Conservation (phyloP, 306 rosid genomes). For the Ammopiptanthus mongolicus region DNA sequence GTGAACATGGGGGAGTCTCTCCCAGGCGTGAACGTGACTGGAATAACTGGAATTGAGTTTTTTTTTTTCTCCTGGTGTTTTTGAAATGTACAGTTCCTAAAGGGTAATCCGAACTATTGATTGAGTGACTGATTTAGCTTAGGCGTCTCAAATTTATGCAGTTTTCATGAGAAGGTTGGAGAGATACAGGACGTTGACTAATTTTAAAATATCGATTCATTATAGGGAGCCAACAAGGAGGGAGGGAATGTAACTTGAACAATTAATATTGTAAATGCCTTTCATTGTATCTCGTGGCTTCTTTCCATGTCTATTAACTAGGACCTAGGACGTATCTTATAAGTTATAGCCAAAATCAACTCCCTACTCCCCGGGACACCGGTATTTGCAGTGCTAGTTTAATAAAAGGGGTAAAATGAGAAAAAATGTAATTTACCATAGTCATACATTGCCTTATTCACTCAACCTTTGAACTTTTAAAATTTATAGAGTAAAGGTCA, state of each 20-base stretch:
- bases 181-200: constrained; percentile 48
- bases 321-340: background rate
- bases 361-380: background rate
- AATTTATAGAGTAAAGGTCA: too few relatives aligned
- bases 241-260: constrained; percentile 56
- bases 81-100: constrained; percentile 71
- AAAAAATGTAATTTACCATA: background rate
- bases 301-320: background rate
- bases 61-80: constrained; percentile 18
- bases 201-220: constrained; percentile 83
- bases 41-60: background rate
- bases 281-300: constrained; percentile 26
- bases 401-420: background rate
- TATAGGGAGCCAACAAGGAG: constrained; percentile 59
- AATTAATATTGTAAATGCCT: constrained; percentile 39
- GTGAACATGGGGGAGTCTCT: constrained; percentile 79
- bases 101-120: constrained; percentile 43
- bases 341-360: background rate
- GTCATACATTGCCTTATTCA: background rate
- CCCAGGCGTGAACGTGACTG: constrained; percentile 30
- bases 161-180: constrained; percentile 36
- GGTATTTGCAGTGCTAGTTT: background rate
- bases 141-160: constrained; percentile 39
- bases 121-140: constrained; percentile 50
- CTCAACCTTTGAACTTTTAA: background rate